Evolutionary conservation across 768 basidiomycete species (phyloP).

Genomic region (Phlebiopsis gigantea): DNA sequence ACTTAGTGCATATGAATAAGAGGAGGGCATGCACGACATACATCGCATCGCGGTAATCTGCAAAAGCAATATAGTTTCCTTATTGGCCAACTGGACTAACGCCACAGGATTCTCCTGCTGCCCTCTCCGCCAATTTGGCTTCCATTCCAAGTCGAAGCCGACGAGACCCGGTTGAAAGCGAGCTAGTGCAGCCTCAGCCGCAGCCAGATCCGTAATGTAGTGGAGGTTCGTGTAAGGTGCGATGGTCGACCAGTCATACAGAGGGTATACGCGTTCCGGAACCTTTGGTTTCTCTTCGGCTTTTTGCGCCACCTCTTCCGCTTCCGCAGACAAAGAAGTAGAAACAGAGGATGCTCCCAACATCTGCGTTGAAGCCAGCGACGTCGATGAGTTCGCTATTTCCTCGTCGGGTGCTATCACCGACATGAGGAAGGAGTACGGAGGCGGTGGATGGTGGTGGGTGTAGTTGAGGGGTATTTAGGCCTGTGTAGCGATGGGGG

Average conservation of each 20-base stretch:
- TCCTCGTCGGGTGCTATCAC: not conserved
- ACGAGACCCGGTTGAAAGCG: conserved; percentile 21
- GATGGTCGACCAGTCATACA: conserved; percentile 19
- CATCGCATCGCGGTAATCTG: conserved; percentile 59
- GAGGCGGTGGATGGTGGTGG: not conserved
- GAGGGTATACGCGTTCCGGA: not conserved
- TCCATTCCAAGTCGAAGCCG: conserved; percentile 83
- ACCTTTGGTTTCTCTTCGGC: not conserved
- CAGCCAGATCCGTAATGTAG: conserved; percentile 18
- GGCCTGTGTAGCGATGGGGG: too few species aligned
- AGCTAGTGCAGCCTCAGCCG: conserved; percentile 16
- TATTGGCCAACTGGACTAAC: conserved; percentile 65
- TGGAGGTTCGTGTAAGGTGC: conserved; percentile 18
- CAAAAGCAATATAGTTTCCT: conserved; percentile 50
- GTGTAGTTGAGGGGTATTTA: not conserved
- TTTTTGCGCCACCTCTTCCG: not conserved
- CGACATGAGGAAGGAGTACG: not conserved
- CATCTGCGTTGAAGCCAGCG: not conserved
- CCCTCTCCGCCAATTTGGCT: conserved; percentile 52
- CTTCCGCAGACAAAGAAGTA: not conserved
- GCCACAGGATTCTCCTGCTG: conserved; percentile 60
- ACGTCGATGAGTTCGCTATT: not conserved
- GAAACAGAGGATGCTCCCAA: not conserved
- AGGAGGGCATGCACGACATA: conserved; percentile 14
- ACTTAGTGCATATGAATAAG: not conserved